Evolutionary conservation across 495 filamentous ascomycete species (phyloP), one percentile per base, ranked within the genome.

Genomic region (Choiromyces venosus): DNA sequence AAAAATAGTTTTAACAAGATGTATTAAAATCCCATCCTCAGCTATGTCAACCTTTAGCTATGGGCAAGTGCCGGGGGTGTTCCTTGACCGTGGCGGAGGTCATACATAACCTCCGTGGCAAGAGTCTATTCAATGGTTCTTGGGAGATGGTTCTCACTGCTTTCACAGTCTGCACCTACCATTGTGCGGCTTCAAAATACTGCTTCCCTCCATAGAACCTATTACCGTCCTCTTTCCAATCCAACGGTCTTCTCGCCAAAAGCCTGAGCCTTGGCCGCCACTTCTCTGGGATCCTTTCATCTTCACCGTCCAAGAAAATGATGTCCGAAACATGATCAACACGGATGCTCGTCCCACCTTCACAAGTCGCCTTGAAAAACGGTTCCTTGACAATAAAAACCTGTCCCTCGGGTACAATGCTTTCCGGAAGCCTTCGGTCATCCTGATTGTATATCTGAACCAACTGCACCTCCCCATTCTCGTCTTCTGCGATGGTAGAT

Each of bases 321-420:
- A 72, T 42, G 68, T 77, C 74, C 18, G 75, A 76, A 65, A 77
- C 65, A 72, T 77, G 74, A 40, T 76, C 74, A 12, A 76, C 73
- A 37, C 74, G 68, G 37, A 76, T 64, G 33, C 74, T 70, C 21
- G 74, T 76, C 19, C 65, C 74, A 19, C 46, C 25, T 2, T 19
- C 29, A 0, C 35, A 19, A 8, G 67, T 72, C 12, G 35, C 21
- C 29, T 76, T 77, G n/a, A 76, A 77, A 40, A 76, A 77, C 8
- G 73, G 75, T 42, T 77, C 73, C 8, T 77, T 77, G 37, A 72
- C 67, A 25, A 76, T 72, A 3, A 76, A 21, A 16, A 77, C 38
- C 44, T 77, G 73, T 10, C 74, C 75, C 37, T 77, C 65, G 0
- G 75, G 75, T 12, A 76, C 39, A 29, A 77, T 72, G 44, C 37